Conservation (phyloP, 78 protist species). For the Salpingoeca rosetta region DNA sequence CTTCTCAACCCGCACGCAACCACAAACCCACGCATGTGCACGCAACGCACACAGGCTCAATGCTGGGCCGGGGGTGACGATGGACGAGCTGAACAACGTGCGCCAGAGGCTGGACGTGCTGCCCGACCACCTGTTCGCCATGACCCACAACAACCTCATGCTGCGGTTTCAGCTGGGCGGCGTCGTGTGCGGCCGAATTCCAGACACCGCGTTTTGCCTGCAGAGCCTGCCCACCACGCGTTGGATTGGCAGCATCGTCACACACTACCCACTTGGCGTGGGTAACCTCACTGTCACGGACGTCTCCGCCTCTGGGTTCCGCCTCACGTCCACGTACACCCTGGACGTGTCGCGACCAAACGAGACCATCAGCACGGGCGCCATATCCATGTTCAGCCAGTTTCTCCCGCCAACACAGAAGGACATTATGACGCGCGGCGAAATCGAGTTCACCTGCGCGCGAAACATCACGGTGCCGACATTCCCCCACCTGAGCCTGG, state of each 20-base stretch:
- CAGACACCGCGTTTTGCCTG: neutral
- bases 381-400: neutral
- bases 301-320: neutral
- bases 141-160: neutral
- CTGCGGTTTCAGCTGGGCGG: neutral
- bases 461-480: neutral
- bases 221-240: neutral
- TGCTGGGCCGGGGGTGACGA: too few relatives aligned
- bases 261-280: neutral
- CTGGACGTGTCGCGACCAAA: too few relatives aligned
- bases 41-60: too few relatives aligned
- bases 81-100: neutral
- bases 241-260: neutral
- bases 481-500: neutral
- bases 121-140: neutral
- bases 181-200: neutral
- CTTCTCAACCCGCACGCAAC: too few relatives aligned
- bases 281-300: neutral
- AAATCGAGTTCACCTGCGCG: neutral
- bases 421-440: neutral
- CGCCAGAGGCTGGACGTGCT: neutral
- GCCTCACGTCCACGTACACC: neutral
- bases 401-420: too few relatives aligned
- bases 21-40: too few relatives aligned
- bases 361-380: too few relatives aligned